phyloP scores from a whole-genome alignment of 2,329 filamentous ascomycete genomes.

The Sordariomycetes sp. region DNA sequence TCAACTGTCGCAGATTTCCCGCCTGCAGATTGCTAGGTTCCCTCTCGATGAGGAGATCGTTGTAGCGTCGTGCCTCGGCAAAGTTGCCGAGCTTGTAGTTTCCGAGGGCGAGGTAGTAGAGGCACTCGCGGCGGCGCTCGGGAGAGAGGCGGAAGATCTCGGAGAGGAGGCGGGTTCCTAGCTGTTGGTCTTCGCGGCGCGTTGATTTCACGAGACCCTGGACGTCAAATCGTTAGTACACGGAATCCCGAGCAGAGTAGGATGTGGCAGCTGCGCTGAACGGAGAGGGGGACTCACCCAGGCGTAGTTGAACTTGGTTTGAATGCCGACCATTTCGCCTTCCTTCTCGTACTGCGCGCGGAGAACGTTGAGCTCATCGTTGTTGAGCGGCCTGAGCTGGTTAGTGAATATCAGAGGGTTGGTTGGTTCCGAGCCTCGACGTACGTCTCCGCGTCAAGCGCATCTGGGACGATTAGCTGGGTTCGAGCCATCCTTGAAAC shows the following conservation, averaged over 20 bases:
- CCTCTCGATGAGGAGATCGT: constrained; percentile 82
- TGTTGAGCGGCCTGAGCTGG: constrained; percentile 65
- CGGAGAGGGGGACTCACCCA: constrained; percentile 55
- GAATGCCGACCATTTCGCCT: constrained; percentile 90
- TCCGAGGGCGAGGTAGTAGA: constrained; percentile 94
- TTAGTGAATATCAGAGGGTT: constrained; percentile 1
- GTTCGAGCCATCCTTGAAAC: background rate
- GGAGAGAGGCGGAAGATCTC: constrained; percentile 94
- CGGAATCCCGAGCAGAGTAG: background rate
- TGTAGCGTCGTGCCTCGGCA: constrained; percentile 87
- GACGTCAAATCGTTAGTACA: background rate
- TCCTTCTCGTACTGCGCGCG: constrained; percentile 95
- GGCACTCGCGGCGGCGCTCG: constrained; percentile 90
- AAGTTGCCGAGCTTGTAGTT: constrained; percentile 99
- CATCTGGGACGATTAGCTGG: constrained; percentile 49
- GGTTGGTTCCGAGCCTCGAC: constrained; percentile 15
- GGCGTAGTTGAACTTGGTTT: constrained; percentile 99
- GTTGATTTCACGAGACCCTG: constrained; percentile 94
- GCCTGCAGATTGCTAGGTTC: constrained; percentile 91
- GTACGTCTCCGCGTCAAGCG: constrained; percentile 92
- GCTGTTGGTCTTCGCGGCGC: constrained; percentile 77
- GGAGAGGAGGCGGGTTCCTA: constrained; percentile 84
- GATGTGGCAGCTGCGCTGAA: background rate
- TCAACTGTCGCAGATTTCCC: constrained; percentile 72
- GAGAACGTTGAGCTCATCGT: constrained; percentile 85